Base-by-base conservation (phyloP, 768 basidiomycete species). In the Amyloporia xantha region DNA sequence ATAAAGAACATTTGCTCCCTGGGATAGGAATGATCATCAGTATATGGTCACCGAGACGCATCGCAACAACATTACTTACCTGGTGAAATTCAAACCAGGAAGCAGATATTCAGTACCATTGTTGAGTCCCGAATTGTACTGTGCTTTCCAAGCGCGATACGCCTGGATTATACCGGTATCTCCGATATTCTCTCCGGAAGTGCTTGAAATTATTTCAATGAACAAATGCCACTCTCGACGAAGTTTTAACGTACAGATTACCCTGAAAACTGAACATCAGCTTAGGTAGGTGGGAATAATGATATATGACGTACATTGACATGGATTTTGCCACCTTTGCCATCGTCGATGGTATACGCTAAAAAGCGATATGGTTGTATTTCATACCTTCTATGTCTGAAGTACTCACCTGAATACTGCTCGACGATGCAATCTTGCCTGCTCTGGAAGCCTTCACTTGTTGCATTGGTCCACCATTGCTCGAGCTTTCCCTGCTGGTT, bases 1-100 rank as follows among this genome's bases (percentile, higher is more conserved):
- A 97, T 80, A 73, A 96, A 97, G 71, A 97, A 97, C 24, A 97
- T 68, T 70, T 97, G 94, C 35, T 96, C 94, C 50, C 86, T 88
- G 59, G n/a, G 21, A 21, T 12, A 26, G 21, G n/a, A 41, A 4
- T 30, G 26, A 39, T 33, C n/a, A 52, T 39, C 21, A 37, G 30
- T 27, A 13, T 20, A 41, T n/a, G 28, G 38, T 27, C 2, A 3
- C 20, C 12, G 12, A n/a, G 33, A 24, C 25, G n/a, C 11, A 17
- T 23, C 2, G 36, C 5, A 23, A 15, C 26, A 17, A 13, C 9
- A 6, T 47, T 19, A 50, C 71, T 41, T 44, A 82, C 87, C 84
- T 77, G 1, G 86, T 86, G 59, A 75, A 87, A 42, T 77, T 69
- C 51, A 97, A 66, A 15, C 93, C 93, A 10, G 93, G 93, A 13